Percentiles rank a stretch among this genome's conserved stretches.
phyloP scores from a whole-genome alignment of 2,329 filamentous ascomycete species.

The Grosmannia penicillata region DNA sequence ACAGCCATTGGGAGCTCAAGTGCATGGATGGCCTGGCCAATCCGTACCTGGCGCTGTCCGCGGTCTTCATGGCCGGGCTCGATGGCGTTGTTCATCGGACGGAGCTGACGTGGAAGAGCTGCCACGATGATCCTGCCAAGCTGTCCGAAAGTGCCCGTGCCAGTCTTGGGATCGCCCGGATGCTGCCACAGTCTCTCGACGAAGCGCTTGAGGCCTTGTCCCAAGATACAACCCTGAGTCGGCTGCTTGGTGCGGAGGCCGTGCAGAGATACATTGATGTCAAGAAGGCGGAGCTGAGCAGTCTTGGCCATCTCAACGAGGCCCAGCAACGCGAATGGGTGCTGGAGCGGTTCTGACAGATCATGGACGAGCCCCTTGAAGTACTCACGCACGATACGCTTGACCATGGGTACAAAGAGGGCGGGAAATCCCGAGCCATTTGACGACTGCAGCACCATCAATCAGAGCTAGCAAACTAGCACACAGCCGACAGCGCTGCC shows the following conservation, averaged over 20 bases:
- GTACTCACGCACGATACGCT: too few species aligned
- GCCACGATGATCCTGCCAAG: constrained; percentile 34
- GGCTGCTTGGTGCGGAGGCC: constrained; percentile 31
- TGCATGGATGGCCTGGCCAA: constrained; percentile 69
- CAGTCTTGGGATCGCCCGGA: constrained; percentile 35
- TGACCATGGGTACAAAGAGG: too few species aligned
- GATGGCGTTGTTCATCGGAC: constrained; percentile 33
- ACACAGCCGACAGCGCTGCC: neutral
- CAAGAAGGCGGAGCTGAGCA: constrained; percentile 42
- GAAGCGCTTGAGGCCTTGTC: constrained; percentile 39
- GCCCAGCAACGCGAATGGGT: constrained; percentile 40
- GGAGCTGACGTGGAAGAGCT: constrained; percentile 35
- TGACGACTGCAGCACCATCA: too few species aligned
- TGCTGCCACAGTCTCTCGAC: constrained; percentile 37
- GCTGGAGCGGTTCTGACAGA: constrained; percentile 55
- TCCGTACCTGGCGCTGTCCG: constrained; percentile 54
- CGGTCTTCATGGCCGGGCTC: constrained; percentile 44
- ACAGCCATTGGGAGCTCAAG: constrained; percentile 64
- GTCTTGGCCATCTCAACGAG: constrained; percentile 32
- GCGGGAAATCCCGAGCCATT: too few species aligned
- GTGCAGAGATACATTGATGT: constrained; percentile 41
- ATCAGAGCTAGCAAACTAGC: neutral
- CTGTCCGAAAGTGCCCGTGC: constrained; percentile 30
- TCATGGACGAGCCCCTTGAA: too few species aligned
- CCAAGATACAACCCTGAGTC: constrained; percentile 28